Conservation (phyloP, 176 grass and related monocot species). For the Bothriochloa decipiens region DNA sequence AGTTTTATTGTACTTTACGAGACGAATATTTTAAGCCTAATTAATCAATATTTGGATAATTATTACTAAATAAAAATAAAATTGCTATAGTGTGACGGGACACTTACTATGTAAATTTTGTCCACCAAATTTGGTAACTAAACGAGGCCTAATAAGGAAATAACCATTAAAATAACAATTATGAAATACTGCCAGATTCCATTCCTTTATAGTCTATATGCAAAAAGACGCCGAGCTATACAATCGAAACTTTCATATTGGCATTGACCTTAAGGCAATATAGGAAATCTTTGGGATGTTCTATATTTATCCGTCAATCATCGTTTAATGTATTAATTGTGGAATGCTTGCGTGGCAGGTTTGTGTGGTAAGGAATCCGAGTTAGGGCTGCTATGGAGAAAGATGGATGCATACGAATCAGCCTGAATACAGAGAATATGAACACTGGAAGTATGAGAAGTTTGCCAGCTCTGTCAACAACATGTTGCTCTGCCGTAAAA, state of each 20-base stretch:
- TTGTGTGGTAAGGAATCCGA: conserved; percentile 12
- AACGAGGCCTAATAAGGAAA: no score
- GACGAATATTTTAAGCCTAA: no score
- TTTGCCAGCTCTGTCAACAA: conserved; percentile 33
- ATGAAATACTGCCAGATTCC: not conserved
- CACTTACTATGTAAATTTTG: no score
- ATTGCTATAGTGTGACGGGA: no score
- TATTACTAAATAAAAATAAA: no score
- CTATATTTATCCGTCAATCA: not conserved
- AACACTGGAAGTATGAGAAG: conserved; percentile 29
- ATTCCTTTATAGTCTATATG: not conserved
- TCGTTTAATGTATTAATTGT: not conserved
- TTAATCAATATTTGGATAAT: no score
- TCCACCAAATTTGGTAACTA: no score
- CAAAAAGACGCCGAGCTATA: not conserved
- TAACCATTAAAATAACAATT: not conserved
- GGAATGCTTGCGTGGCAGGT: not conserved
- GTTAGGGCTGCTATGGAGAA: conserved; percentile 5
- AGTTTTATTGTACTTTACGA: no score
- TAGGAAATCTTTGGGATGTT: not conserved
- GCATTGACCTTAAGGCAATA: not conserved
- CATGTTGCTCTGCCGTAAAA: conserved; percentile 29
- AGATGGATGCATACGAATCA: conserved; percentile 16
- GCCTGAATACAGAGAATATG: not conserved
- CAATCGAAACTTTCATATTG: not conserved